Evolutionary conservation across 2,329 filamentous ascomycete species (phyloP).

Genomic region (Penicillium griseofulvum): DNA sequence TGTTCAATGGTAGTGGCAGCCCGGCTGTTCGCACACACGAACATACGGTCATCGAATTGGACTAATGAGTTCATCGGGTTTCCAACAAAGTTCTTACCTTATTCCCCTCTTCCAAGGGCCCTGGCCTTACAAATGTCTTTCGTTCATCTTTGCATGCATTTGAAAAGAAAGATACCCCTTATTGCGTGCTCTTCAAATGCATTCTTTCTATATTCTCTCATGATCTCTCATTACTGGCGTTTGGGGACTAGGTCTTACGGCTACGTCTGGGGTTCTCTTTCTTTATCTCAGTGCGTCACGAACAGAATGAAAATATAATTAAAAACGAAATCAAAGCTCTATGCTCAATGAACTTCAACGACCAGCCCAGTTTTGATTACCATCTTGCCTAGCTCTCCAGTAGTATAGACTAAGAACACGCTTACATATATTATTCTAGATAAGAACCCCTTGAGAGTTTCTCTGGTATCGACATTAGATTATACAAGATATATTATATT

Average conservation of each 20-base stretch:
- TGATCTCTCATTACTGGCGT: conserved; percentile 1
- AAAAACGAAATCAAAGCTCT: not conserved
- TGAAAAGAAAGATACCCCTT: conserved; percentile 13
- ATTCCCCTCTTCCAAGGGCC: not conserved
- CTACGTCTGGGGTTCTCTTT: not conserved
- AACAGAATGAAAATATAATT: not conserved
- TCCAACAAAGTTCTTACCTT: not conserved
- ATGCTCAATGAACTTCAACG: not conserved
- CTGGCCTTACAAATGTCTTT: not conserved
- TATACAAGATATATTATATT: conserved; percentile 26
- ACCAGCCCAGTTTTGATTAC: not conserved
- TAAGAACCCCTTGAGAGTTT: not conserved
- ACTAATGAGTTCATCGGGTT: conserved; percentile 2
- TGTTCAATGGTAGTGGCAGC: not conserved
- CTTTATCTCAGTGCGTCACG: not conserved
- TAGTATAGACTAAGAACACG: not conserved
- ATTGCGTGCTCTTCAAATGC: not conserved
- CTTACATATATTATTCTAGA: not conserved
- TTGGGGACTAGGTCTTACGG: not conserved
- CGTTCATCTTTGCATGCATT: conserved; percentile 3
- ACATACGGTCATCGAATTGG: conserved; percentile 21
- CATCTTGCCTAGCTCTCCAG: not conserved
- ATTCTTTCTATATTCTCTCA: not conserved
- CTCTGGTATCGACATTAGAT: conserved; percentile 19
- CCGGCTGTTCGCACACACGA: not conserved